These are phyloP conservation scores for Zizania latifolia DNA, from an alignment of 176 grass and related monocot genomes.

Conservation along the genomic window DNA sequence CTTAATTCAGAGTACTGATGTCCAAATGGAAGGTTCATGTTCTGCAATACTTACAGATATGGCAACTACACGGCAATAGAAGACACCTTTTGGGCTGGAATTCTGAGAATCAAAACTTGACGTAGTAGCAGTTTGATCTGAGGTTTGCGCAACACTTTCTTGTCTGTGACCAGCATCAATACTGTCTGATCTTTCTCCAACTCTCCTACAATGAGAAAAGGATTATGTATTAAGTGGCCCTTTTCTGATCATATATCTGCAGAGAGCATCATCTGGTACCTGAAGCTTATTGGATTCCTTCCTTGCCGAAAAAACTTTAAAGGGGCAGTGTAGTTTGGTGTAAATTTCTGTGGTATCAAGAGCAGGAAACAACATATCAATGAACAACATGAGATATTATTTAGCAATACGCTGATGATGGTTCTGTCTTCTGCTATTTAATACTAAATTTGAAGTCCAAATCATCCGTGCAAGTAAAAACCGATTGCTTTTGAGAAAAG, in stretches of 20 bases:
- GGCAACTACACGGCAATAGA: conserved; percentile 42
- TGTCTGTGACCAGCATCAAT: conserved; percentile 15
- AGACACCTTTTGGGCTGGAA: conserved; percentile 24
- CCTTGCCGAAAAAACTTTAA: conserved; percentile 47
- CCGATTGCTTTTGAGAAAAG: not conserved
- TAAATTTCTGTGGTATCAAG: conserved; percentile 43
- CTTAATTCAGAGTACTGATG: not conserved
- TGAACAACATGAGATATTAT: not conserved
- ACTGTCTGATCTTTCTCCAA: conserved; percentile 25
- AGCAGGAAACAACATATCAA: not conserved
- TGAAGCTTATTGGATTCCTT: conserved; percentile 47
- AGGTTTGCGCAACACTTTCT: not conserved
- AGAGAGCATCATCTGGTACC: conserved; percentile 20
- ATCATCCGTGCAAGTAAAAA: not conserved
- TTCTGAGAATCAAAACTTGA: conserved; percentile 16
- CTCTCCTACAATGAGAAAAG: conserved; percentile 26
- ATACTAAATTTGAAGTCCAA: not conserved
- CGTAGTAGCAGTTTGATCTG: conserved; percentile 14
- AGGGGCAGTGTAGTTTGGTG: conserved; percentile 54
- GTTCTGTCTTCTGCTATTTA: not conserved
- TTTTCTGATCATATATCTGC: not conserved
- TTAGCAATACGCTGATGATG: not conserved
- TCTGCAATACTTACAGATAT: conserved; percentile 43
- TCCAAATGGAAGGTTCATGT: not conserved
- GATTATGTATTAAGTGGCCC: not conserved